Conservation (phyloP, 192 early-diverging fungal genomes). For the Backusella liffmaniae region DNA sequence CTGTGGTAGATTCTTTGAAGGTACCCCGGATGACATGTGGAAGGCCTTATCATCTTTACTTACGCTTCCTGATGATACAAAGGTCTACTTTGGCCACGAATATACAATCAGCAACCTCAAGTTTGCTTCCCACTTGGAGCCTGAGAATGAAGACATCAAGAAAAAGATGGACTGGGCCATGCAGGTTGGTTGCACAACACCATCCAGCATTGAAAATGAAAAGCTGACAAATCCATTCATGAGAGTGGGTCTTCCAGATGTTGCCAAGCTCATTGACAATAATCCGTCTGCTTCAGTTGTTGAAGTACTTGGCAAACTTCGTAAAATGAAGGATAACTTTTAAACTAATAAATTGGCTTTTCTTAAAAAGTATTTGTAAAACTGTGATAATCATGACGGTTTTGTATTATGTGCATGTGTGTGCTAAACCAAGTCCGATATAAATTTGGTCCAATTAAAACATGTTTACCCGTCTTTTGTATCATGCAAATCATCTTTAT, state of each 20-base stretch:
- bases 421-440: not conserved
- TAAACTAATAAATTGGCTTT: conserved; percentile 11
- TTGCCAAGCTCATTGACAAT: conserved; percentile 1
- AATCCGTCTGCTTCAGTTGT: conserved; percentile 2
- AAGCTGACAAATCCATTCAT: conserved; percentile 36
- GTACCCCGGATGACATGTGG: conserved; percentile 82
- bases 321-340: conserved; percentile 35
- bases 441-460: not conserved
- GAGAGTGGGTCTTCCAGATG: conserved; percentile 9
- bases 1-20: conserved; percentile 95
- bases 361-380: not conserved
- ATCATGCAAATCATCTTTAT: not conserved
- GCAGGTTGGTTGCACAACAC: conserved; percentile 43
- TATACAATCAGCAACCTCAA: conserved; percentile 74
- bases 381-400: too few species aligned
- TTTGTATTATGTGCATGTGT: not conserved
- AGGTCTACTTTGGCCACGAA: conserved; percentile 93
- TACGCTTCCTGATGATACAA: conserved; percentile 71
- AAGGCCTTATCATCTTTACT: conserved; percentile 70
- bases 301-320: conserved; percentile 28
- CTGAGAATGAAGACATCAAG: conserved; percentile 28
- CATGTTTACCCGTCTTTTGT: not conserved
- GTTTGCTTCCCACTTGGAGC: conserved; percentile 33
- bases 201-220: conserved; percentile 33
- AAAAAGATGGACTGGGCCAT: conserved; percentile 27